Base-by-base conservation (phyloP, 2,329 filamentous ascomycete genomes). In the Monilinia fructicola region DNA sequence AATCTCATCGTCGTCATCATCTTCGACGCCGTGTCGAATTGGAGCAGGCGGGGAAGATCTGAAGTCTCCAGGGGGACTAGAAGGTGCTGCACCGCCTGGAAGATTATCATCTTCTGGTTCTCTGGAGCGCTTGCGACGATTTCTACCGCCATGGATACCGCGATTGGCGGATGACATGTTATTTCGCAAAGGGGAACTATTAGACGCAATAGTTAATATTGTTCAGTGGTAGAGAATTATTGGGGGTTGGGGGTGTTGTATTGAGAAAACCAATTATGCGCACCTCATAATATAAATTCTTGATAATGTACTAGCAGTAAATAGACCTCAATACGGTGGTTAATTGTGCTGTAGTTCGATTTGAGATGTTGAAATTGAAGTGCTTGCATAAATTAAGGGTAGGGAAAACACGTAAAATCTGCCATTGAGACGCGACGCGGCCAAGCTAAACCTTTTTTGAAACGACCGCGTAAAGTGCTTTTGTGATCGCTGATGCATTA, bases 111-210 rank as follows among this genome's bases (percentile, higher is more conserved):
- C 84, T 72, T 89, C 87, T 67, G 84, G 83, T 73, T 90, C 88
- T 79, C 88, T 83, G 46, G 83, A 82, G 73, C 88, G 84, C 78
- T 90, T 90, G 68, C 86, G 82, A 69, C 83, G 79, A 71, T 80
- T 83, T 70, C 80, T 73, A 64, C 79, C 66, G 23, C 65, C 80
- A 23, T 79, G 78, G 66, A 84, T 77, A 64, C 92, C 91, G 72
- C 92, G 87, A 79, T 96, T 97, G 74, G 89, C 92, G 71, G 93
- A 93, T 68, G 89, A 87, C 83, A 91, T 90, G 79, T 88, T 92
- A 73, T 88, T 84, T 78, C 90, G 88, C 69, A 96, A 84, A 77
- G 93, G 93, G 78, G 92, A 96, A 82, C 91, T 96, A 76, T 63
- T 18, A 21, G 50, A 54, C 74, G 74, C 73, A 75, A 73, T 63